A percentile compares a stretch with the other conserved stretches of the same genome.
Conservation (phyloP, 164 flowering plant genomes). For the Vitis labrusca region DNA sequence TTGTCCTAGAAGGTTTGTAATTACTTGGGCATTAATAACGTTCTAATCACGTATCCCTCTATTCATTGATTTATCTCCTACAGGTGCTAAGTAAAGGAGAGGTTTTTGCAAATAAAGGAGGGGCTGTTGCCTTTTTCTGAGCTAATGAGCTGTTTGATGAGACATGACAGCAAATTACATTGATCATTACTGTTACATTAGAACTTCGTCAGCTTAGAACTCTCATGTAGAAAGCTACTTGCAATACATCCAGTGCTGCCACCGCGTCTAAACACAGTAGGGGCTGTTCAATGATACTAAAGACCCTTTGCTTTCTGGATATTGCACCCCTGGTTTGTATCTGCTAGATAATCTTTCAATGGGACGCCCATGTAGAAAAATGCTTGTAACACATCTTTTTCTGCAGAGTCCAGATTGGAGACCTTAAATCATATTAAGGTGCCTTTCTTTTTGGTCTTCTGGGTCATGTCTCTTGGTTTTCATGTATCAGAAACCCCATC, state of each 20-base stretch:
- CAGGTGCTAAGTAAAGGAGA: slow-evolving; percentile 54
- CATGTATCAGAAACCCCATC: too few relatives aligned
- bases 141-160: slow-evolving; percentile 14
- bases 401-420: too few relatives aligned
- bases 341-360: too few relatives aligned
- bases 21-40: slow-evolving; percentile 26
- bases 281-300: not conserved
- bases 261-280: too few relatives aligned
- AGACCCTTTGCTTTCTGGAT: not conserved
- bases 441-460: too few relatives aligned
- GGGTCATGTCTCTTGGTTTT: too few relatives aligned
- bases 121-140: slow-evolving; percentile 13
- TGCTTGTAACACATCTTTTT: too few relatives aligned
- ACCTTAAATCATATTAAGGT: too few relatives aligned
- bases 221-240: not conserved
- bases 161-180: not conserved
- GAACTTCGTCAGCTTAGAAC: not conserved
- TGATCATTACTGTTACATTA: not conserved
- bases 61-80: slow-evolving; percentile 46
- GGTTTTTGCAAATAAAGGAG: slow-evolving; percentile 25
- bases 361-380: too few relatives aligned
- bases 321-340: not conserved
- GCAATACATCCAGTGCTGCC: not conserved
- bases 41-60: slow-evolving; percentile 19
- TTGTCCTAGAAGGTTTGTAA: slow-evolving; percentile 72